Conservation (phyloP, 1,284 basidiomycete genomes). For the Bjerkandera adusta region DNA sequence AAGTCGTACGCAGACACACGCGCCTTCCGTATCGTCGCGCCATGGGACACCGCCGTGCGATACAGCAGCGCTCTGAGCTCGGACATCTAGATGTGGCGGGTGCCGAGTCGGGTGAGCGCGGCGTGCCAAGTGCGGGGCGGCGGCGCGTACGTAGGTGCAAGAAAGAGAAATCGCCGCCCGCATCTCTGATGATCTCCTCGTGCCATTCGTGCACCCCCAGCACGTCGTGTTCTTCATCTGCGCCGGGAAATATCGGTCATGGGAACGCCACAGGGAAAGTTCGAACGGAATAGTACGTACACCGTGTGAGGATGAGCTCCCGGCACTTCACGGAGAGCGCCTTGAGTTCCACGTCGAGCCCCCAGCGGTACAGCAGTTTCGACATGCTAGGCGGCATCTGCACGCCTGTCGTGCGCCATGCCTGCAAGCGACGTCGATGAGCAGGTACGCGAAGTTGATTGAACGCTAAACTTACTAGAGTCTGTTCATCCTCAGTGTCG, state of each 20-base stretch:
- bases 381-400: slow-evolving; percentile 29
- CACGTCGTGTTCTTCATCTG: slow-evolving; percentile 25
- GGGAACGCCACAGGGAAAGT: neutral
- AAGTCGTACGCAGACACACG: slow-evolving; percentile 30
- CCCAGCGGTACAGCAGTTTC: slow-evolving; percentile 29
- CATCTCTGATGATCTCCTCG: slow-evolving; percentile 26
- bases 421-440: slow-evolving; percentile 14
- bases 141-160: slow-evolving; percentile 24
- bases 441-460: neutral
- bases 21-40: slow-evolving; percentile 40
- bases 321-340: slow-evolving; percentile 14
- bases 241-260: slow-evolving; percentile 16
- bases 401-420: slow-evolving; percentile 20
- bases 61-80: slow-evolving; percentile 45
- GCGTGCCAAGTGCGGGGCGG: slow-evolving; percentile 3
- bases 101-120: neutral
- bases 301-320: slow-evolving; percentile 12
- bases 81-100: slow-evolving; percentile 33
- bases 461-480: slow-evolving; percentile 17
- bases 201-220: slow-evolving; percentile 25
- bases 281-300: slow-evolving; percentile 1
- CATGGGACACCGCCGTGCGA: slow-evolving; percentile 38
- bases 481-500: slow-evolving; percentile 18
- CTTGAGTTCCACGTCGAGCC: slow-evolving; percentile 24
- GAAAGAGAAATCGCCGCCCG: slow-evolving; percentile 26